Base-by-base conservation (phyloP, 768 basidiomycete species). In the Pleurotus tuoliensis region DNA sequence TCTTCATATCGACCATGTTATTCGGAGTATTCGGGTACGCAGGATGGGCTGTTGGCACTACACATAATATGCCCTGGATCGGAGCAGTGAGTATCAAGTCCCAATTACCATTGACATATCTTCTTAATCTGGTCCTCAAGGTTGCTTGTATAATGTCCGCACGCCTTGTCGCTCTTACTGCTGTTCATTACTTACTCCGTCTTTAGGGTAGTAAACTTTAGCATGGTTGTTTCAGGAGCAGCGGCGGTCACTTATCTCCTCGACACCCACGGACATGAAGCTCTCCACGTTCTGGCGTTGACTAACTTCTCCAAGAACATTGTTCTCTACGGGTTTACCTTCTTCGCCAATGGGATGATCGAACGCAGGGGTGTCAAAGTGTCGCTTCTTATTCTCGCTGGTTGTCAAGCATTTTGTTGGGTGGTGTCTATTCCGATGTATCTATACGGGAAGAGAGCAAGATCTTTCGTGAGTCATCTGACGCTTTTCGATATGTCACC, bases 281-380 rank as follows among this genome's bases (percentile, higher is more conserved):
- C 76, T 8, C 64, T 76, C 43, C 76, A 77, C 58, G 63, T 72
- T 52, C 65, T 77, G 49, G 75, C 76, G 8, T 60, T 78, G 39
- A 71, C 66, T 59, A 77, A 76, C 62, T 77, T 78, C 58, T 59
- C 59, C 55, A 77, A 79, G 64, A 76, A 78, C 59, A 71, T 77
- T 64, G 69, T 76, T 30, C 66, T 77, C n/a, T 78, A 77, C 59
- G 72, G 70, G 1, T 74, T 76, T 59, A 76, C 73, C 37, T 76
- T 75, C 63, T 77, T 76, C 59, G 73, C 73, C 5, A 76, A 74
- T 59, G 71, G 75, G 37, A 74, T 76, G 71, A 68, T 78, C 44
- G 58, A 63, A 34, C 52, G 56, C 16, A 64, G 69, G 45, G 77
- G 77, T 16, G 72, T 77, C 46, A 73, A 71, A 56, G 63, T 69